These are phyloP conservation scores for Polyporus tsugae DNA, from an alignment of 1,284 basidiomycete species.

Conservation along the genomic window DNA sequence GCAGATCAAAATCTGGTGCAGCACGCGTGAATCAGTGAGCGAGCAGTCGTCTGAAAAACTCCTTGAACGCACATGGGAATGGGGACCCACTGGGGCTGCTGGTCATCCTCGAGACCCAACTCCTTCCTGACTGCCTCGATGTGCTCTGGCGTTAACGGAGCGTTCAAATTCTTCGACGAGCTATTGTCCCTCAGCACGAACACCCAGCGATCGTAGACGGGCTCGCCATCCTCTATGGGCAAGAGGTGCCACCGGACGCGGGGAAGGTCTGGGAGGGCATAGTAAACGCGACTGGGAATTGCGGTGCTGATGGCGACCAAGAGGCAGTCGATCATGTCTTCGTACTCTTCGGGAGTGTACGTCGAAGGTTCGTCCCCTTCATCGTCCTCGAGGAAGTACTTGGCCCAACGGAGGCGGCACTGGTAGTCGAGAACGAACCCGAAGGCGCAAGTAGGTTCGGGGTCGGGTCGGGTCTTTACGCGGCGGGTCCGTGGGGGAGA, in stretches of 20 bases:
- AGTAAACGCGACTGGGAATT: neutral
- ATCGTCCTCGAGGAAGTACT: neutral
- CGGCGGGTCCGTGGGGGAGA: too few species aligned
- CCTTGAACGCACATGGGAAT: neutral
- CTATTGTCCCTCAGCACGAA: neutral
- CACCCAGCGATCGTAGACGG: neutral
- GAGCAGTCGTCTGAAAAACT: neutral
- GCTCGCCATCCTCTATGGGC: neutral
- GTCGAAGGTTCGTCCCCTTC: neutral
- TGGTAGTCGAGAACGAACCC: neutral
- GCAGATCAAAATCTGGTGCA: neutral
- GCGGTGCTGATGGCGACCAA: neutral
- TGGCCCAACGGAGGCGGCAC: neutral
- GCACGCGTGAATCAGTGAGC: neutral
- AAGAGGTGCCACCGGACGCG: neutral
- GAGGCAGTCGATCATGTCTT: neutral
- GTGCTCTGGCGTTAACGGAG: neutral
- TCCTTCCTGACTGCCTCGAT: slow-evolving; percentile 1
- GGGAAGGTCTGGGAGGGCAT: neutral
- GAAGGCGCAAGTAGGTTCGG: neutral
- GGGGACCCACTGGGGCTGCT: neutral
- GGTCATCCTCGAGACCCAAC: neutral
- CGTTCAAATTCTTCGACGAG: neutral
- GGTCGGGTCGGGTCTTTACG: neutral
- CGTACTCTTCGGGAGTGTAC: neutral